These are phyloP conservation scores for Sporisorium scitamineum DNA, from an alignment of 1,284 basidiomycete species.

Conservation along the genomic window DNA sequence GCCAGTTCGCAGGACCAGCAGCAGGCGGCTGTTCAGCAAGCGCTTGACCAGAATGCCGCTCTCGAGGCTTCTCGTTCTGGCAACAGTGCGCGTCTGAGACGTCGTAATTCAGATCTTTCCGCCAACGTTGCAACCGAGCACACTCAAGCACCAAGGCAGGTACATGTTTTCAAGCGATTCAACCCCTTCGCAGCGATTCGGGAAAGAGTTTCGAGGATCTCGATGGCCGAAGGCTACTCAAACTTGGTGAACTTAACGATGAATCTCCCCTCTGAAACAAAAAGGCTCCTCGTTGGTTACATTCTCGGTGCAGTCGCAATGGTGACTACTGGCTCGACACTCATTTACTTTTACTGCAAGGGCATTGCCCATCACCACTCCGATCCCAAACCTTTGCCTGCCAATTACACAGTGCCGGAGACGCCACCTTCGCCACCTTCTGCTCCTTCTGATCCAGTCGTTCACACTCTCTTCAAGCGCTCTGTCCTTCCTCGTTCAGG, in stretches of 20 bases:
- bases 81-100: neutral
- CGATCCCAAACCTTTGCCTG: neutral
- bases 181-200: neutral
- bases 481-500: neutral
- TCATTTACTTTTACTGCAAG: constrained; percentile 5
- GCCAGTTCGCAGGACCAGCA: constrained; percentile 2
- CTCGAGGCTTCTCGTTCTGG: neutral
- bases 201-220: neutral
- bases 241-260: neutral
- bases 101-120: neutral
- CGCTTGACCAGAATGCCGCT: constrained; percentile 2
- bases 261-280: neutral
- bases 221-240: neutral
- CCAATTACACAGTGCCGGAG: neutral
- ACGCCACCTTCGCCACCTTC: neutral
- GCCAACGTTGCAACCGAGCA: too few relatives aligned
- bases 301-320: constrained; percentile 1
- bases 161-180: constrained; percentile 14
- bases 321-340: neutral
- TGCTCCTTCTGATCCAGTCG: neutral
- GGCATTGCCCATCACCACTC: neutral
- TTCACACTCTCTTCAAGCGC: neutral
- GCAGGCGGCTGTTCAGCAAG: constrained; percentile 10
- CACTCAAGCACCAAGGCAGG: neutral
- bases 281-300: constrained; percentile 2